A percentile compares a stretch with the other conserved stretches of the same genome.
Conservation (phyloP, 352 stramenopile species). For the Poterioochromonas sp. region DNA sequence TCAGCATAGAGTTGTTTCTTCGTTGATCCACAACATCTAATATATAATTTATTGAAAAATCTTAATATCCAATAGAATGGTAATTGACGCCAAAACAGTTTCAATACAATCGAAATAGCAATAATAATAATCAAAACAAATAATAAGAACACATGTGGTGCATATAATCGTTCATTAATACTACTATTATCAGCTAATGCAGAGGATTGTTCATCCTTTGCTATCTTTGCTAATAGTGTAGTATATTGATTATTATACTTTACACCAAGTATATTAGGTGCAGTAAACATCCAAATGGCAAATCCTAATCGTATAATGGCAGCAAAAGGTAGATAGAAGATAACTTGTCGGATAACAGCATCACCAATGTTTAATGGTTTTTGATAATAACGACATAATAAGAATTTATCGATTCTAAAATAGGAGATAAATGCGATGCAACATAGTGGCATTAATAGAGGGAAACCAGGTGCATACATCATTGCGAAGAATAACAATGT, state of each 20-base stretch:
- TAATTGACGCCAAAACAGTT: background rate
- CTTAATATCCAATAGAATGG: background rate
- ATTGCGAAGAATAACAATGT: slow-evolving; percentile 3
- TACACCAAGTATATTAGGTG: background rate
- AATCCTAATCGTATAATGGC: background rate
- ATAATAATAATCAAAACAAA: slow-evolving; percentile 17
- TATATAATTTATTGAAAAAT: background rate
- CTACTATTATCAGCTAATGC: background rate
- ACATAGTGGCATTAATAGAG: background rate
- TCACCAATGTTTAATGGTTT: background rate
- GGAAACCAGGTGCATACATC: background rate
- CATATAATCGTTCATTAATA: background rate
- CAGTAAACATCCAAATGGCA: background rate
- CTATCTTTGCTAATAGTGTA: no score
- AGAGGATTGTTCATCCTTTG: no score
- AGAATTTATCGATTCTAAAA: background rate
- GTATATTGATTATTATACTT: background rate
- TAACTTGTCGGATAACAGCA: background rate
- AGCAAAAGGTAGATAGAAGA: background rate
- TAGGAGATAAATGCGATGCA: background rate
- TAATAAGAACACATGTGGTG: background rate
- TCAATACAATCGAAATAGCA: background rate
- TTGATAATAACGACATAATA: background rate
- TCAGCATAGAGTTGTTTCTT: background rate
- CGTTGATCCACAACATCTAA: background rate